Percentiles rank a stretch among this genome's conserved stretches.
phyloP scores from a whole-genome alignment of 176 grass and related monocot genomes.

The Aechmea fasciata region DNA sequence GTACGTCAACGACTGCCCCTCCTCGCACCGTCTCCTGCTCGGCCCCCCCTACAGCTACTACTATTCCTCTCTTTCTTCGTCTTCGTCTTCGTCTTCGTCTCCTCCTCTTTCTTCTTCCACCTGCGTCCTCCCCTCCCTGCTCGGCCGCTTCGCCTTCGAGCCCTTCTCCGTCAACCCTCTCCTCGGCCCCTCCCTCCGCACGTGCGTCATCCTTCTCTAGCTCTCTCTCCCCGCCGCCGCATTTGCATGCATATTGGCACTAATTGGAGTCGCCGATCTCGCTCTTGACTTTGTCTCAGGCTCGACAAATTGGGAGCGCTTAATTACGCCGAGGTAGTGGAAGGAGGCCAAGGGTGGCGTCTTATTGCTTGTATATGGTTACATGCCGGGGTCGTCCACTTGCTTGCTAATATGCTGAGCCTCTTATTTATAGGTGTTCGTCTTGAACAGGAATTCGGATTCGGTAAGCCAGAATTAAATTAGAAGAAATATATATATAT shows the following conservation, averaged over 20 bases:
- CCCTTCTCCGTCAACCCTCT: constrained; percentile 17
- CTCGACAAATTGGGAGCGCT: constrained; percentile 17
- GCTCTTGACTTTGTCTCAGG: not conserved
- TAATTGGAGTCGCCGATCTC: too few relatives aligned
- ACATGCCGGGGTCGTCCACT: constrained; percentile 22
- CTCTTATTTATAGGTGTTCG: constrained; percentile 14
- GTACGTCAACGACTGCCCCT: constrained; percentile 25
- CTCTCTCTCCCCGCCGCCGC: too few relatives aligned
- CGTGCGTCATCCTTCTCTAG: not conserved
- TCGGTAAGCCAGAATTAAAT: constrained; percentile 4
- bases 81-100: too few relatives aligned
- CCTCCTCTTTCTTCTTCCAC: not conserved
- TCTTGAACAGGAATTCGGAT: constrained; percentile 27
- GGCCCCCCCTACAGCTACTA: too few relatives aligned
- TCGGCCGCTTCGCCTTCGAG: constrained; percentile 18
- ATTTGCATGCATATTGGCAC: not conserved
- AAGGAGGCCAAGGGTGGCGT: constrained; percentile 13
- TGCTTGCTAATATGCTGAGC: constrained; percentile 15
- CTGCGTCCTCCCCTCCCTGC: not conserved
- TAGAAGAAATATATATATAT: too few relatives aligned
- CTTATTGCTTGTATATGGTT: constrained; percentile 16
- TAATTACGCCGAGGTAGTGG: constrained; percentile 4
- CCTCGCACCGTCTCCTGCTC: not conserved
- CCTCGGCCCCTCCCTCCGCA: constrained; percentile 12
- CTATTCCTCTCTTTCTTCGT: too few relatives aligned